A percentile compares a stretch with the other conserved stretches of the same genome.
These are phyloP conservation scores for Ramicandelaber brevisporus DNA, from an alignment of 192 early-diverging fungal genomes.

Conservation along the genomic window DNA sequence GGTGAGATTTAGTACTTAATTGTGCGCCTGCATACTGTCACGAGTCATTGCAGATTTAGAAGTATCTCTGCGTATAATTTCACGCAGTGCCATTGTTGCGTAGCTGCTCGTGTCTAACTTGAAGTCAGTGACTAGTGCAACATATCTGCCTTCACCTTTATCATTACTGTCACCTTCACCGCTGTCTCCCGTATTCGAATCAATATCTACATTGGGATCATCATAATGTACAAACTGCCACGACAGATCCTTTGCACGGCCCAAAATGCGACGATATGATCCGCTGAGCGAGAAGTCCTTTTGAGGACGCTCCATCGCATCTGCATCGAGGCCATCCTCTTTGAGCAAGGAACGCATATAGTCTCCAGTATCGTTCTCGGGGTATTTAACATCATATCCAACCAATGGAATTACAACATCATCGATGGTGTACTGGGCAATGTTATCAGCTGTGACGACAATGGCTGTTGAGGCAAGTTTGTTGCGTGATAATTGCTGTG, in stretches of 20 bases:
- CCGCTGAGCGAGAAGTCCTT: conserved; percentile 38
- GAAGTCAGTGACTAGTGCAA: conserved; percentile 52
- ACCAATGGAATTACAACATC: conserved; percentile 89
- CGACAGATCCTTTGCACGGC: conserved; percentile 24
- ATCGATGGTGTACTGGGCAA: conserved; percentile 40
- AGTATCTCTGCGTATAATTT: conserved; percentile 50
- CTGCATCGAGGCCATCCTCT: conserved; percentile 43
- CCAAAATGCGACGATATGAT: conserved; percentile 34
- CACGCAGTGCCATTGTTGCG: conserved; percentile 92
- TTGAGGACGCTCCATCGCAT: conserved; percentile 26
- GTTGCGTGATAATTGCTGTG: too few relatives aligned
- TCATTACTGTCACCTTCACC: too few relatives aligned
- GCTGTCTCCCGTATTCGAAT: too few relatives aligned
- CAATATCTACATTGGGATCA: too few relatives aligned
- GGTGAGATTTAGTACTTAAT: too few relatives aligned
- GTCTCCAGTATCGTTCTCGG: conserved; percentile 29
- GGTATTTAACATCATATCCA: conserved; percentile 53
- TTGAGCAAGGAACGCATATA: conserved; percentile 46
- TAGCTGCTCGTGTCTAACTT: conserved; percentile 64
- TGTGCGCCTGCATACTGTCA: too few relatives aligned
- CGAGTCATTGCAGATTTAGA: too few relatives aligned
- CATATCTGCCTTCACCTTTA: conserved; percentile 39
- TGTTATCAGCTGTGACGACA: conserved; percentile 39
- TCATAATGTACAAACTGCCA: conserved; percentile 38
- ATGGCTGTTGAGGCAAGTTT: too few relatives aligned